Base-by-base conservation (phyloP, 176 grass and related monocot genomes). In the Musa acuminata region DNA sequence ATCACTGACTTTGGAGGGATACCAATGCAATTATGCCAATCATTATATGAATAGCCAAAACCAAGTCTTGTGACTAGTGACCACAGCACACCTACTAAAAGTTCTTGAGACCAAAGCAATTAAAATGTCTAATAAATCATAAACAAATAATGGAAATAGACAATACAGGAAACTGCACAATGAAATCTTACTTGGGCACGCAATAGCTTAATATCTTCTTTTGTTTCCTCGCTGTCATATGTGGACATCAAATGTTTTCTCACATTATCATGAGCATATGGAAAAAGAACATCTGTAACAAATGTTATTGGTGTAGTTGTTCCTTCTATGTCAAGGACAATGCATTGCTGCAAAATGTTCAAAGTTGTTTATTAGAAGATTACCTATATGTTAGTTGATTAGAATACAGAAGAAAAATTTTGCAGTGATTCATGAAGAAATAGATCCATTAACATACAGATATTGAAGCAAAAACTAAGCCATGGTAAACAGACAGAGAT, bases 251-350 rank as follows among this genome's bases (percentile, higher is more conserved):
- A 85, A 83, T 97, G 94, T 72, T 91, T 92, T 29, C 81, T 79
- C 62, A 97, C 94, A 82, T 92, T 97, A 78, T 92, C 80, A 83
- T 83, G 87, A 49, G 90, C 93, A 88, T 97, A 97, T 76, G 90
- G 93, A 72, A 97, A 97, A 81, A 97, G 82, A 74, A 92, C 73
- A 82, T 97, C 87, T 21, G 93, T 92, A 64, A 88, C 90, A 87
- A 97, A 97, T 75, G 93, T 86, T 84, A 97, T 92, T 79, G 93
- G 93, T 67, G 90, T 97, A 16, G 93, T 92, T 67, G 93, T 92
- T 79, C 93, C 93, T 82, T 97, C 93, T 58, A 97, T 97, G 64
- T 97, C 93, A 79, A 97, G 84, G 43, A 92, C 85, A 77, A 93
- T 71, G 79, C 82, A 93, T 79, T 69, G 80, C 90, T 82, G 82